phyloP scores from a whole-genome alignment of 202 grass and related monocot genomes.

The Schoenoplectus tabernaemontani region DNA sequence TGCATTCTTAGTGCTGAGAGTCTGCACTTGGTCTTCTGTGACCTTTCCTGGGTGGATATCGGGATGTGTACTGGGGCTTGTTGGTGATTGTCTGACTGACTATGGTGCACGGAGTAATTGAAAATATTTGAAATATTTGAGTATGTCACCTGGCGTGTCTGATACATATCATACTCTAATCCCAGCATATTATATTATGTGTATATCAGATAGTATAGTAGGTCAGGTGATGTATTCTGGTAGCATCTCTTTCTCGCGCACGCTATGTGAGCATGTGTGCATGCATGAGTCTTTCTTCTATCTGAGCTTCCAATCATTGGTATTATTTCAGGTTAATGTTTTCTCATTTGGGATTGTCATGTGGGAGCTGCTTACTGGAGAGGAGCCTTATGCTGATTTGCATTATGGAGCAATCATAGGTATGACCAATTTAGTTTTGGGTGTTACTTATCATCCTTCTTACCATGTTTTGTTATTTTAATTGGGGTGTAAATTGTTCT shows the following conservation, averaged over 20 bases:
- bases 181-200: not conserved
- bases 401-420: constrained; percentile 87
- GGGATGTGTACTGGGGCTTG: too few relatives aligned
- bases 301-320: not conserved
- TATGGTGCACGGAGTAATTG: too few relatives aligned
- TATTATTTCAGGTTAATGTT: constrained; percentile 55
- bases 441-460: not conserved
- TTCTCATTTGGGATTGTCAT: constrained; percentile 91
- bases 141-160: too few relatives aligned
- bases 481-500: not conserved
- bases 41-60: not conserved
- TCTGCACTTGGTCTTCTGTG: too few relatives aligned
- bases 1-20: not conserved
- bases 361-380: constrained; percentile 87
- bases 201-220: not conserved
- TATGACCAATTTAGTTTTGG: constrained; percentile 4
- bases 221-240: not conserved
- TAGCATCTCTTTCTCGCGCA: not conserved
- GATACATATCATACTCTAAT: not conserved
- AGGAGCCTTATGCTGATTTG: constrained; percentile 74
- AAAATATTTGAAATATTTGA: too few relatives aligned
- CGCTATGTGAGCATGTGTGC: not conserved
- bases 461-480: not conserved
- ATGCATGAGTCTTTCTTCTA: not conserved
- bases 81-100: too few relatives aligned